Conservation (phyloP, 2,329 filamentous ascomycete genomes). For the Nakataea oryzae region DNA sequence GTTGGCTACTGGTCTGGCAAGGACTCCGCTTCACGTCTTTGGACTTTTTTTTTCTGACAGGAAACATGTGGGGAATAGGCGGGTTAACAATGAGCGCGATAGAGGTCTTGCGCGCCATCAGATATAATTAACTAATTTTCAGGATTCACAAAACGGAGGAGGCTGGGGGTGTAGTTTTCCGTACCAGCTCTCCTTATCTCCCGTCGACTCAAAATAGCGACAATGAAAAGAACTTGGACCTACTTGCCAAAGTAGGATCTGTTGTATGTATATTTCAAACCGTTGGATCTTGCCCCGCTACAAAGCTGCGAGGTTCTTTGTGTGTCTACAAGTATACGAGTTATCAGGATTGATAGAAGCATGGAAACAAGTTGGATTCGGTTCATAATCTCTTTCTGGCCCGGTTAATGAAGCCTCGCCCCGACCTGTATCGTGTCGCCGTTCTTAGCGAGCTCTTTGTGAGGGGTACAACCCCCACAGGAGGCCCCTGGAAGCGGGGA, state of each 20-base stretch:
- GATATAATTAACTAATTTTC: background rate
- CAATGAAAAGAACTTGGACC: background rate
- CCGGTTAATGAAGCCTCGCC: background rate
- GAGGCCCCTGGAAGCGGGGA: too few relatives aligned
- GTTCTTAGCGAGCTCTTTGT: background rate
- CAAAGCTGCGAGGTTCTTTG: background rate
- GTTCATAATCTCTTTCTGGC: background rate
- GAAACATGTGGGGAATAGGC: background rate
- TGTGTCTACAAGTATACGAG: background rate
- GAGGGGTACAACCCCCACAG: background rate
- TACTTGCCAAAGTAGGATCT: background rate
- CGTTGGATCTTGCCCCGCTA: background rate
- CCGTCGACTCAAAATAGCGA: background rate
- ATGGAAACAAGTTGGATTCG: background rate
- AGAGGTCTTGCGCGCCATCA: background rate
- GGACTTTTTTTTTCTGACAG: background rate
- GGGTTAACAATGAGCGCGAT: background rate
- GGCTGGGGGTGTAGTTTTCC: too few relatives aligned
- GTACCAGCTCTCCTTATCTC: too few relatives aligned
- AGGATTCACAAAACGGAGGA: background rate
- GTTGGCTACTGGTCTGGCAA: too few relatives aligned
- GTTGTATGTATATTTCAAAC: background rate
- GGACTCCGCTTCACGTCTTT: background rate
- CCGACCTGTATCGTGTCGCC: background rate
- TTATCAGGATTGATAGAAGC: too few relatives aligned